Conservation (phyloP, 305 asterid genomes). For the Withania somnifera region DNA sequence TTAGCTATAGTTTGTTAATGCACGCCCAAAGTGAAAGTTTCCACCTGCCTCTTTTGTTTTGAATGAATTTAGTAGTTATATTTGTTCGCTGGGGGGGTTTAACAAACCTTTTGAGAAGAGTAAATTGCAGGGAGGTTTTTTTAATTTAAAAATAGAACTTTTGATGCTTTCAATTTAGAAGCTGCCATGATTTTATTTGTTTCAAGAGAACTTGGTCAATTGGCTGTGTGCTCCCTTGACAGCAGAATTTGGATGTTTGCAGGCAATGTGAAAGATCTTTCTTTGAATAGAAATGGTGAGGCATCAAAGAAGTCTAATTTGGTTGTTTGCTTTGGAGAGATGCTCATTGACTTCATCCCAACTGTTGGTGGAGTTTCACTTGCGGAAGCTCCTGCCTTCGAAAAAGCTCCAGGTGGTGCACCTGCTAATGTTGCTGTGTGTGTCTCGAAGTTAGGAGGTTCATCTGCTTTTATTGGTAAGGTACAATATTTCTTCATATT, state of each 20-base stretch:
- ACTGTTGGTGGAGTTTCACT: conserved; percentile 72
- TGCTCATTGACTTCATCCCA: conserved; percentile 93
- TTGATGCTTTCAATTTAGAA: background rate
- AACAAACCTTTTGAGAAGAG: background rate
- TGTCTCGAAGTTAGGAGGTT: conserved; percentile 72
- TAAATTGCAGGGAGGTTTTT: background rate
- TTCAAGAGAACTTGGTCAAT: background rate
- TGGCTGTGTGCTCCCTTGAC: background rate
- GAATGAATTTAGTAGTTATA: background rate
- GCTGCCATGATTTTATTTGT: background rate
- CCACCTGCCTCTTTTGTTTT: background rate
- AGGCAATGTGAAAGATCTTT: conserved; percentile 41
- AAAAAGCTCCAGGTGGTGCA: conserved; percentile 93
- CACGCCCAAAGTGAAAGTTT: background rate
- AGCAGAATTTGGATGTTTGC: conserved; percentile 10
- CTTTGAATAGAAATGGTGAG: conserved; percentile 28
- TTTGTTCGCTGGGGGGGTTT: background rate
- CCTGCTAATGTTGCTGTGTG: conserved; percentile 97
- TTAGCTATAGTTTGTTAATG: background rate
- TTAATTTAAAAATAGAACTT: background rate
- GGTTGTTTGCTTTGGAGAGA: conserved; percentile 82
- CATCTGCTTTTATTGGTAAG: conserved; percentile 94
- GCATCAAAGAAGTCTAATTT: conserved; percentile 21
- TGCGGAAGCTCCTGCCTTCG: conserved; percentile 81
- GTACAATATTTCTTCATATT: conserved; percentile 17